phyloP scores from a whole-genome alignment of 2,329 filamentous ascomycete genomes.

The Emmonsiellopsis sp. region DNA sequence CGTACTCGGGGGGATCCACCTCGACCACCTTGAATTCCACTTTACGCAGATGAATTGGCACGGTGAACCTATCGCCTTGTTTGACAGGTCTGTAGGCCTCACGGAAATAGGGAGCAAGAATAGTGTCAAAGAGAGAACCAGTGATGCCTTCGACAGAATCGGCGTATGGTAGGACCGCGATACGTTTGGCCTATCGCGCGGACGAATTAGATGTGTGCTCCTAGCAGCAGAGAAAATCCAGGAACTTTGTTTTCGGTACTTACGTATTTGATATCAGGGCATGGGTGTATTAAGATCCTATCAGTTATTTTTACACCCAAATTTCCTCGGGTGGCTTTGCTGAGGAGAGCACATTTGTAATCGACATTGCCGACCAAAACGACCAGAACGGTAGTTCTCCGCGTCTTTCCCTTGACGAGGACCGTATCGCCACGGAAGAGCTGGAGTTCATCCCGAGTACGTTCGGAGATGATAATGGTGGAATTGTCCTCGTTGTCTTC shows the following conservation, averaged over 20 bases:
- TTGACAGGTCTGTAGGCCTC: conserved; percentile 96
- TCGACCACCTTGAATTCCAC: conserved; percentile 99
- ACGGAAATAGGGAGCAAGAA: conserved; percentile 98
- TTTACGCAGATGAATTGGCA: conserved; percentile 95
- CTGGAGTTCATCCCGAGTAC: conserved; percentile 96
- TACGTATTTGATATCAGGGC: conserved; percentile 99
- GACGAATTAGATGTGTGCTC: conserved; percentile 14
- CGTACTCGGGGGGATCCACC: conserved; percentile 95
- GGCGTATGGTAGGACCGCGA: conserved; percentile 94
- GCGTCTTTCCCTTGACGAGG: conserved; percentile 97
- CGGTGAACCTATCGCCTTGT: conserved; percentile 96
- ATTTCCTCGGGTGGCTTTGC: conserved; percentile 97
- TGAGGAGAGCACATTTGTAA: conserved; percentile 93
- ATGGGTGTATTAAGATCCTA: conserved; percentile 92
- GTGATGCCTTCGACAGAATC: conserved; percentile 97
- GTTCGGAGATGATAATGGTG: conserved; percentile 94
- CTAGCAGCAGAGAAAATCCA: background rate
- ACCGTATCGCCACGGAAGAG: conserved; percentile 98
- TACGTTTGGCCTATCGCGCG: conserved; percentile 75
- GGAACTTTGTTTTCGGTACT: conserved; percentile 31
- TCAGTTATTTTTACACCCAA: conserved; percentile 97
- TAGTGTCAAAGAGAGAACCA: conserved; percentile 96
- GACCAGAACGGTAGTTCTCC: conserved; percentile 97
- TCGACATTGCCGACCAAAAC: conserved; percentile 95
- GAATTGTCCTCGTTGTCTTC: conserved; percentile 96